phyloP scores from a whole-genome alignment of 257 asterid species.

The Coffea eugenioides region DNA sequence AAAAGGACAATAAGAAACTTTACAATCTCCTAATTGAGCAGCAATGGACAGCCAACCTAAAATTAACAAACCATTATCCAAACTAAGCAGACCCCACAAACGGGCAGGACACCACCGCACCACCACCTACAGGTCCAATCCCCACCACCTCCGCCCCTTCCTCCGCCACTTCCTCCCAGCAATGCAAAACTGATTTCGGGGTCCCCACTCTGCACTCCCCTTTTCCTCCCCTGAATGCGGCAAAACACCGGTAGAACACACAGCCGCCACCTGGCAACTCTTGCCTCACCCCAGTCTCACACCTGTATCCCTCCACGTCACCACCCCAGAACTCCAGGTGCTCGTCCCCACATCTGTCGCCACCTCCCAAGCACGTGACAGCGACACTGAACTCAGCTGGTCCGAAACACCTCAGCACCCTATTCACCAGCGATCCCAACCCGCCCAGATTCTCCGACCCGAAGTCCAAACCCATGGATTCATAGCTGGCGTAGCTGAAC shows the following conservation, averaged over 20 bases:
- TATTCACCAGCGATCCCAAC: slow-evolving; percentile 28
- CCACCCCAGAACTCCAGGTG: not conserved
- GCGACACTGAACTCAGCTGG: slow-evolving; percentile 45
- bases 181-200: slow-evolving; percentile 16
- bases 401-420: slow-evolving; percentile 38
- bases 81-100: not conserved
- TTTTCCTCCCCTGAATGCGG: not conserved
- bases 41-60: not conserved
- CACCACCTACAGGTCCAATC: not conserved
- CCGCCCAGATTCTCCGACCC: slow-evolving; percentile 9
- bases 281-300: slow-evolving; percentile 25
- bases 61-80: not conserved
- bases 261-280: slow-evolving; percentile 26
- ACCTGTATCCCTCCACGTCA: slow-evolving; percentile 40
- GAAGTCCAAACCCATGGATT: slow-evolving; percentile 35
- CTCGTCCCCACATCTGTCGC: not conserved
- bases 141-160: slow-evolving; percentile 19
- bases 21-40: not conserved
- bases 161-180: slow-evolving; percentile 24
- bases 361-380: slow-evolving; percentile 30
- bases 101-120: not conserved
- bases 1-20: not conserved
- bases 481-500: slow-evolving; percentile 58
- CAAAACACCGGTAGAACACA: slow-evolving; percentile 32
- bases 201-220: not conserved